These are phyloP conservation scores for Dentipellis sp. DNA, from an alignment of 768 basidiomycete genomes.

Conservation along the genomic window DNA sequence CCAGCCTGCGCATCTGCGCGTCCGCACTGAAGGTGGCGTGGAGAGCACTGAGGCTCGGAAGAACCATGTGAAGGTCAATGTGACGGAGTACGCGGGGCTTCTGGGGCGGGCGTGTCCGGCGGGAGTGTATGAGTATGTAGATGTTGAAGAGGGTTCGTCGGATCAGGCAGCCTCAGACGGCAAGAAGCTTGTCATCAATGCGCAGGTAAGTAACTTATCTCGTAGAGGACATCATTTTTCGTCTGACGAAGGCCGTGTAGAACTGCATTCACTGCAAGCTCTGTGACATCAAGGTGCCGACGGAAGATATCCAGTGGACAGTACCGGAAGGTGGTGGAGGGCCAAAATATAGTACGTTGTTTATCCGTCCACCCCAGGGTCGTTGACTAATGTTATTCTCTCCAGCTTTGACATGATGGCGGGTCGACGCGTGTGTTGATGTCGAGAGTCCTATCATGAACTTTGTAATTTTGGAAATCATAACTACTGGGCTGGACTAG, in stretches of 20 bases:
- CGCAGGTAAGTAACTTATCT: constrained; percentile 51
- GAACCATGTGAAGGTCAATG: constrained; percentile 69
- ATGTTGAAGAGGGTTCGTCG: constrained; percentile 38
- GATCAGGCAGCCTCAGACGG: constrained; percentile 61
- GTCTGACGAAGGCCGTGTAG: constrained; percentile 32
- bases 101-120: constrained; percentile 91
- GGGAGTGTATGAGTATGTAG: constrained; percentile 93
- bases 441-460: too few relatives aligned
- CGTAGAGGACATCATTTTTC: neutral
- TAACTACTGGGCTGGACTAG: too few relatives aligned
- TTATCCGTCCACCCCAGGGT: neutral
- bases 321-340: constrained; percentile 96
- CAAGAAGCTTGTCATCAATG: constrained; percentile 91
- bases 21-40: constrained; percentile 32
- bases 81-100: constrained; percentile 75
- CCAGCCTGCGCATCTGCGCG: constrained; percentile 81
- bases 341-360: constrained; percentile 75
- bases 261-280: constrained; percentile 93
- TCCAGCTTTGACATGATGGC: neutral
- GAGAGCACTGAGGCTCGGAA: constrained; percentile 37
- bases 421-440: too few relatives aligned
- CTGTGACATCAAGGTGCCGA: constrained; percentile 94
- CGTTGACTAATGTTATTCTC: neutral
- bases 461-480: too few relatives aligned
- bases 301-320: constrained; percentile 95